Conservation (phyloP, 2,329 filamentous ascomycete species). For the Sclerotinia nivalis region DNA sequence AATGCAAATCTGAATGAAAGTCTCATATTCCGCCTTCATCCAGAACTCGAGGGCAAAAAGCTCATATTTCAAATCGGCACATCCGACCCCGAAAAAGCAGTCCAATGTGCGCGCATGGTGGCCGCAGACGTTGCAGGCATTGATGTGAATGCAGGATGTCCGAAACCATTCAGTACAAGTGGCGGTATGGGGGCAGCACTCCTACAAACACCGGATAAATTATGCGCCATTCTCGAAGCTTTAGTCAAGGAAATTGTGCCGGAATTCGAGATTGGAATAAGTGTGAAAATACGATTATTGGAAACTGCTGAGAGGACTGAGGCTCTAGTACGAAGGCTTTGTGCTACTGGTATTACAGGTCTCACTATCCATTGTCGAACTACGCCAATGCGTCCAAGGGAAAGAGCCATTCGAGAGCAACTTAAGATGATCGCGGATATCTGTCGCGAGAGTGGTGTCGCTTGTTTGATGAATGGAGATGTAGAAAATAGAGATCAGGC, state of each 20-base stretch:
- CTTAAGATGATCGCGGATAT: slow-evolving; percentile 79
- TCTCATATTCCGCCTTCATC: slow-evolving; percentile 82
- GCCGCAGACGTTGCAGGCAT: slow-evolving; percentile 89
- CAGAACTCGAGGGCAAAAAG: slow-evolving; percentile 69
- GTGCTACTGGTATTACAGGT: slow-evolving; percentile 85
- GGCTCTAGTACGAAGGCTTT: slow-evolving; percentile 73
- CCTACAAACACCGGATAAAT: slow-evolving; percentile 77
- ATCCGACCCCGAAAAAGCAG: slow-evolving; percentile 76
- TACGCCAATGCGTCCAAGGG: slow-evolving; percentile 89
- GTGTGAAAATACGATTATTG: slow-evolving; percentile 92
- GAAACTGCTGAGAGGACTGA: slow-evolving; percentile 75
- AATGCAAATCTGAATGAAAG: slow-evolving; percentile 58
- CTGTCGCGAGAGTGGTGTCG: slow-evolving; percentile 82
- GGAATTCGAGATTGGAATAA: slow-evolving; percentile 85
- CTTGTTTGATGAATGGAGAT: slow-evolving; percentile 95
- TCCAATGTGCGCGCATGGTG: slow-evolving; percentile 79
- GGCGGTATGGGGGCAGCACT: slow-evolving; percentile 96
- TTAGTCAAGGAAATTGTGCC: slow-evolving; percentile 77
- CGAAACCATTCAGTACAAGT: slow-evolving; percentile 90
- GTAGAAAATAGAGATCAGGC: slow-evolving; percentile 75
- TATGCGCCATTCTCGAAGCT: slow-evolving; percentile 79
- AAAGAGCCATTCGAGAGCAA: slow-evolving; percentile 83
- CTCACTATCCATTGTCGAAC: slow-evolving; percentile 95
- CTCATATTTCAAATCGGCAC: slow-evolving; percentile 94
- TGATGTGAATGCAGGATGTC: slow-evolving; percentile 97